Conservation (phyloP, 306 rosid genomes). For the Rubus parviflorus region DNA sequence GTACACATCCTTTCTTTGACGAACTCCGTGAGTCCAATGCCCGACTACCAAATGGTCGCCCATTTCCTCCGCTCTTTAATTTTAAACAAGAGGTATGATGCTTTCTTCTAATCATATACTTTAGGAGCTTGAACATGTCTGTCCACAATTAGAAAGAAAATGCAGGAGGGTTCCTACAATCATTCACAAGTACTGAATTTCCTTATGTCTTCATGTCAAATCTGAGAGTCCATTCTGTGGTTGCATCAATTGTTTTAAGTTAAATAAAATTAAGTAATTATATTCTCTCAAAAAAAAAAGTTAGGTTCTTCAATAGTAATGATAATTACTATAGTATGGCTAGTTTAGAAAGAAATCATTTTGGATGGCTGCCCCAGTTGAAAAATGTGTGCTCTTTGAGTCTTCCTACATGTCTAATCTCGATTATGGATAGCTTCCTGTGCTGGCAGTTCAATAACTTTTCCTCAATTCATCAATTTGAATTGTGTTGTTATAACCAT, state of each 20-base stretch:
- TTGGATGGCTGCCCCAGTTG: neutral
- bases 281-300: too few relatives aligned
- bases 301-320: too few relatives aligned
- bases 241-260: neutral
- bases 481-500: neutral
- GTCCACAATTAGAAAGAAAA: too few relatives aligned
- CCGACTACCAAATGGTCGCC: conserved; percentile 83
- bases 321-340: neutral
- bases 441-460: neutral
- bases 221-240: neutral
- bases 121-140: neutral
- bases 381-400: neutral
- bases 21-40: conserved; percentile 86
- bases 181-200: neutral
- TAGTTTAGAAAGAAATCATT: too few relatives aligned
- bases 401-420: neutral
- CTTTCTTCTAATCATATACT: conserved; percentile 1
- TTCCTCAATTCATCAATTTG: neutral
- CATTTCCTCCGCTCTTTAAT: conserved; percentile 82
- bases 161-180: too few relatives aligned
- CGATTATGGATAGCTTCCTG: neutral
- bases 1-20: conserved; percentile 93
- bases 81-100: conserved; percentile 85
- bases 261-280: neutral
- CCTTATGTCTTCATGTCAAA: neutral